These are phyloP conservation scores for Didymella pinodella DNA, from an alignment of 2,329 filamentous ascomycete species.

Conservation along the genomic window DNA sequence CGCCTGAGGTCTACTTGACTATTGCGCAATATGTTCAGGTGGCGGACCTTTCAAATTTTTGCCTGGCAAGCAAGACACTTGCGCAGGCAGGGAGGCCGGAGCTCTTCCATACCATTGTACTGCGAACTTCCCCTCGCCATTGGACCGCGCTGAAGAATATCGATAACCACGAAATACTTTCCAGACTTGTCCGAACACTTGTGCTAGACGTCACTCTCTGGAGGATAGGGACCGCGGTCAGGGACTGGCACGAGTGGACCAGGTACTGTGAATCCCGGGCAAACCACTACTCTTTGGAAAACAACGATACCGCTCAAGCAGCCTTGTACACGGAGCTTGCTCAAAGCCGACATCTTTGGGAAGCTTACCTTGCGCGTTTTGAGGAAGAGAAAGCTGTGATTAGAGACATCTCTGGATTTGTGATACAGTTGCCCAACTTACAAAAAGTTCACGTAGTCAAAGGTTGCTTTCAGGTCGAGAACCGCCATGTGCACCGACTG, in stretches of 20 bases:
- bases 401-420: background rate
- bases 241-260: conserved; percentile 22
- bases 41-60: conserved; percentile 22
- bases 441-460: background rate
- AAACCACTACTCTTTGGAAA: background rate
- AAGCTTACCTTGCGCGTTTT: conserved; percentile 13
- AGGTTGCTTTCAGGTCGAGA: background rate
- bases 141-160: conserved; percentile 19
- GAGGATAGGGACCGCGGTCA: conserved; percentile 13
- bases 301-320: conserved; percentile 1
- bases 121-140: conserved; percentile 20
- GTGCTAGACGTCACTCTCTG: conserved; percentile 24
- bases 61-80: conserved; percentile 20
- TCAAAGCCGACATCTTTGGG: conserved; percentile 17
- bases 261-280: conserved; percentile 5
- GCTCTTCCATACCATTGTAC: conserved; percentile 23
- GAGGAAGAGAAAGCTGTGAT: conserved; percentile 12
- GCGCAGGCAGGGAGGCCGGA: conserved; percentile 13
- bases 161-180: conserved; percentile 10
- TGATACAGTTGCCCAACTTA: conserved; percentile 1
- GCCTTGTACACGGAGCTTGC: conserved; percentile 1
- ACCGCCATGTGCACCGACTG: background rate
- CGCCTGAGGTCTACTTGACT: conserved; percentile 23
- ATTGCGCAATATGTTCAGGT: conserved; percentile 19
- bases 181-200: conserved; percentile 18